These are phyloP conservation scores for Daucus carota DNA, from an alignment of 129 eudicot species.

Conservation along the genomic window DH1_v3.0 NC_030389.2:45295501-45296000, in stretches of 20 bases:
- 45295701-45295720: constrained; percentile 20
- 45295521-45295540: neutral
- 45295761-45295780: constrained; percentile 21
- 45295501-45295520: constrained; percentile 17
- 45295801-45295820: constrained; percentile 9
- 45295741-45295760: constrained; percentile 17
- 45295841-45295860: constrained; percentile 16
- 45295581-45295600: constrained; percentile 18
- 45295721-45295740: constrained; percentile 23
- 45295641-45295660: constrained; percentile 20
- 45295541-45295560: too few species aligned
- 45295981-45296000: too few species aligned
- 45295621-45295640: constrained; percentile 14
- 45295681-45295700: constrained; percentile 19
- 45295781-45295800: constrained; percentile 42
- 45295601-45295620: neutral
- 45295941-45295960: neutral
- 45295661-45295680: constrained; percentile 18
- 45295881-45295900: constrained; percentile 11
- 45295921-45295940: neutral
- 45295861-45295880: neutral
- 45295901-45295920: neutral
- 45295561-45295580: too few species aligned
- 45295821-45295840: constrained; percentile 17
- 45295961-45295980: too few species aligned